Percentiles rank a stretch among this genome's conserved stretches.
Conservation (phyloP, 805 yeast genomes). For the Candida maris region DNA sequence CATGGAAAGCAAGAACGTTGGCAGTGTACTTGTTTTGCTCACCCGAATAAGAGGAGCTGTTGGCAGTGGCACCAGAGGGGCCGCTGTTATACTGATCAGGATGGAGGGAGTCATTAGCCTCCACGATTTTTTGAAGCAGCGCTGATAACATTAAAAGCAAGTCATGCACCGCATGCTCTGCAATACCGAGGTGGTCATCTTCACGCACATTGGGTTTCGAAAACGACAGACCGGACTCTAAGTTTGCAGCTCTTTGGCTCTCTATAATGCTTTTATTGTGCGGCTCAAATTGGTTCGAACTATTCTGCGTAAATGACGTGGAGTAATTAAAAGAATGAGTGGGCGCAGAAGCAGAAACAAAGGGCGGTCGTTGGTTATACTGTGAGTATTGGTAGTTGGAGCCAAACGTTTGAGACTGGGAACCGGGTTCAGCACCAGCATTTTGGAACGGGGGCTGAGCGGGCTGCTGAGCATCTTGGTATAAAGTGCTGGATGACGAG, state of each 20-base stretch:
- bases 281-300: constrained; percentile 6
- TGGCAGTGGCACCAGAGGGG: constrained; percentile 20
- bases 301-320: constrained; percentile 14
- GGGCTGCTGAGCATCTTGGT: constrained; percentile 31
- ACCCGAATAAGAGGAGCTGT: constrained; percentile 8
- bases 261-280: constrained; percentile 8
- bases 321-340: constrained; percentile 19
- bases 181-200: constrained; percentile 64
- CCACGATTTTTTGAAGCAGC: constrained; percentile 78
- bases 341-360: constrained; percentile 29
- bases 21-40: constrained; percentile 50
- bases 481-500: constrained; percentile 33
- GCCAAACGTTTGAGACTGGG: constrained; percentile 2
- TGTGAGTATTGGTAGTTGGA: constrained; percentile 11
- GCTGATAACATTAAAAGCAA: constrained; percentile 82
- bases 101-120: constrained; percentile 81
- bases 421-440: constrained; percentile 7
- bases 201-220: constrained; percentile 3
- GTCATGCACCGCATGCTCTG: constrained; percentile 77
- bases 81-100: constrained; percentile 56
- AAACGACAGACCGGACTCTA: constrained; percentile 4
- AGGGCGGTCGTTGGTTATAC: constrained; percentile 8
- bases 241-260: constrained; percentile 5
- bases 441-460: constrained; percentile 1
- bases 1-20: constrained; percentile 86